Percentiles rank a stretch among this genome's conserved stretches.
Evolutionary conservation across 2,329 filamentous ascomycete genomes (phyloP).

Genomic region (Penicillium sp.): DNA sequence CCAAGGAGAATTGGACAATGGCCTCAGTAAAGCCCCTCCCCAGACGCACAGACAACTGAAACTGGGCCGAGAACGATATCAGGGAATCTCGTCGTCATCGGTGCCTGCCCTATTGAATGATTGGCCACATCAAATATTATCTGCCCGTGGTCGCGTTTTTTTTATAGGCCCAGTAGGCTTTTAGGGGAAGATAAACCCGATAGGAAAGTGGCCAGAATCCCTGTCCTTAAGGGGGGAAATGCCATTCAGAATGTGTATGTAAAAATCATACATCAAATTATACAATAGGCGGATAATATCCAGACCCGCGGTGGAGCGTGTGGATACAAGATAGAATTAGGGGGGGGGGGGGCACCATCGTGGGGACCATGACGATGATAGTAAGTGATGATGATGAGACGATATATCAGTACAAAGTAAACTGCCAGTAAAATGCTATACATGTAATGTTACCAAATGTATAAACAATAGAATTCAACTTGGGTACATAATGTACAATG

Average conservation of each 20-base stretch:
- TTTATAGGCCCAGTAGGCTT: neutral
- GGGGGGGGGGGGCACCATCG: neutral
- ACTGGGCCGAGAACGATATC: conserved; percentile 13
- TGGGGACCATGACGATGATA: conserved; percentile 9
- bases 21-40: neutral
- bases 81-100: conserved; percentile 20
- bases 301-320: conserved; percentile 10
- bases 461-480: conserved; percentile 3
- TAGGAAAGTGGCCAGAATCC: conserved; percentile 7
- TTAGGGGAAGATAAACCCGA: neutral
- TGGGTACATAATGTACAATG: neutral
- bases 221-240: neutral
- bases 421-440: neutral
- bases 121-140: conserved; percentile 5
- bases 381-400: conserved; percentile 19
- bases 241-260: neutral
- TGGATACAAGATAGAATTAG: conserved; percentile 10
- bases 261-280: neutral
- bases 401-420: neutral
- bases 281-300: conserved; percentile 6
- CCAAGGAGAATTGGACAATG: neutral
- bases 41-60: conserved; percentile 16
- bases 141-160: neutral
- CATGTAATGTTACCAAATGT: neutral
- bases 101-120: neutral